These are phyloP conservation scores for Melastoma malabathricum DNA, from an alignment of 345 rosid species.

Conservation along the genomic window DNA sequence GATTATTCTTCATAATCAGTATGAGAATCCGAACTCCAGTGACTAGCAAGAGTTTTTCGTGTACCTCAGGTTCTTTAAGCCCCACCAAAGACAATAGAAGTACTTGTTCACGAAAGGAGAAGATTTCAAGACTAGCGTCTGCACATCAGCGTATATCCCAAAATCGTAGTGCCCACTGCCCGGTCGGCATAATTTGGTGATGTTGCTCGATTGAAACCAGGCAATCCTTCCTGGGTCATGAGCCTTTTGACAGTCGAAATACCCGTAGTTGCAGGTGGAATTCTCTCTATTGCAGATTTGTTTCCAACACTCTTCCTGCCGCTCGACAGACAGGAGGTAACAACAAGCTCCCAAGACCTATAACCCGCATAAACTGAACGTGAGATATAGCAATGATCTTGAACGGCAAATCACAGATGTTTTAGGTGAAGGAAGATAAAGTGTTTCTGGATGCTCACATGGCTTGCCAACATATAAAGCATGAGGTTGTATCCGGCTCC, in stretches of 20 bases:
- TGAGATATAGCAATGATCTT: too few species aligned
- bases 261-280: slow-evolving; percentile 9
- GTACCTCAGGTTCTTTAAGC: slow-evolving; percentile 23
- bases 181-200: slow-evolving; percentile 7
- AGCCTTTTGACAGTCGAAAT: slow-evolving; percentile 12
- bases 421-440: background rate
- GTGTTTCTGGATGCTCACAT: slow-evolving; percentile 9
- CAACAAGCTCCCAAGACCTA: slow-evolving; percentile 28
- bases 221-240: slow-evolving; percentile 3
- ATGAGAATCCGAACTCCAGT: too few species aligned
- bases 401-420: too few species aligned
- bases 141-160: slow-evolving; percentile 3
- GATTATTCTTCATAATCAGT: too few species aligned
- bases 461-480: slow-evolving; percentile 31
- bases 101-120: slow-evolving; percentile 18
- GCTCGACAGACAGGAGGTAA: slow-evolving; percentile 26
- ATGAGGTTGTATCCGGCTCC: slow-evolving; percentile 24
- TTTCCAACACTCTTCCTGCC: slow-evolving; percentile 26
- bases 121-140: slow-evolving; percentile 3
- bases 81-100: slow-evolving; percentile 25
- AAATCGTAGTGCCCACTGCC: background rate
- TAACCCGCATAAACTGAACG: too few species aligned
- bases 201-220: slow-evolving; percentile 6
- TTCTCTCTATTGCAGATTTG: slow-evolving; percentile 16
- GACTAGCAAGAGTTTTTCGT: too few species aligned